Conservation (phyloP, 495 filamentous ascomycete genomes). For the Hypomontagnella submonticulosa region DNA sequence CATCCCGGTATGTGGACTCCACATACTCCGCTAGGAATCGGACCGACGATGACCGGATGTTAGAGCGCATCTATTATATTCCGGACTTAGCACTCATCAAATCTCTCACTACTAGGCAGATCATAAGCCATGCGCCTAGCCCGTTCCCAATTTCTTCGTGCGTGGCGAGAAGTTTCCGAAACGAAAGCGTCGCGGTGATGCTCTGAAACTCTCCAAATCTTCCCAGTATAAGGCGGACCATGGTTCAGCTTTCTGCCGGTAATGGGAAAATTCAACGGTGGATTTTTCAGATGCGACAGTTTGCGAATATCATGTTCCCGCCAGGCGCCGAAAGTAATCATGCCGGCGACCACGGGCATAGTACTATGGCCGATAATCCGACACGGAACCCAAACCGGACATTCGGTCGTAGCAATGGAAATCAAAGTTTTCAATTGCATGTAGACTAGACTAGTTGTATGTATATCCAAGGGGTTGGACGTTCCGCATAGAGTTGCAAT, state of each 20-base stretch:
- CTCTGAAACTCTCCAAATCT: neutral
- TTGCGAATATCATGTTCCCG: slow-evolving; percentile 2
- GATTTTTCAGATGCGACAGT: neutral
- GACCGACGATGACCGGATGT: slow-evolving; percentile 1
- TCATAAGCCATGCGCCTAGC: no score
- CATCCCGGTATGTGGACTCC: neutral
- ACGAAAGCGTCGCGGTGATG: neutral
- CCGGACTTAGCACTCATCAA: neutral
- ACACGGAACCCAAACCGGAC: neutral
- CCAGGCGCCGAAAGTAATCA: slow-evolving; percentile 7
- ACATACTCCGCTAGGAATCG: neutral
- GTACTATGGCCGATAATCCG: slow-evolving; percentile 27
- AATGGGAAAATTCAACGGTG: neutral
- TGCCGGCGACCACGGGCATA: slow-evolving; percentile 21
- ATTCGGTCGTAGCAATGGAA: neutral
- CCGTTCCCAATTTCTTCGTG: no score
- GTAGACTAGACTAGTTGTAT: no score
- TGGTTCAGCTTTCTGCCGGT: no score
- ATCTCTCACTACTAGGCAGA: no score
- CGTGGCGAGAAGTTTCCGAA: neutral
- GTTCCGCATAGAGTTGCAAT: no score
- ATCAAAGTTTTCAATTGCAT: neutral
- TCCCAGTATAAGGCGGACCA: neutral
- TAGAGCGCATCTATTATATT: neutral
- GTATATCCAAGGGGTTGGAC: no score